Conservation (phyloP, 192 early-diverging fungal species). For the Rhizophagus clarus region DNA sequence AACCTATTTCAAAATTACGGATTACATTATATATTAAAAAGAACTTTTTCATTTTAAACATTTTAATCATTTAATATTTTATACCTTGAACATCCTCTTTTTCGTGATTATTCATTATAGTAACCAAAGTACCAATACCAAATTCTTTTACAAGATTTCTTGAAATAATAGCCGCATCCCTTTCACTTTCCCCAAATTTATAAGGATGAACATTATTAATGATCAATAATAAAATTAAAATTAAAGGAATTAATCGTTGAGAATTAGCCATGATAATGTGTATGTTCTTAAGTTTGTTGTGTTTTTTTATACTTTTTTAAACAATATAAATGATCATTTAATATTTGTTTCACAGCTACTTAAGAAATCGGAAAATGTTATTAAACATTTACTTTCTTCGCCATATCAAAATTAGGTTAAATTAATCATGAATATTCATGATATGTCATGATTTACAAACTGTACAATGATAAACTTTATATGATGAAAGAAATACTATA, state of each 20-base stretch:
- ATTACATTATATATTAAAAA: neutral
- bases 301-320: too few species aligned
- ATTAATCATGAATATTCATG: too few species aligned
- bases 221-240: neutral
- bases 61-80: neutral
- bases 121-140: slow-evolving; percentile 42
- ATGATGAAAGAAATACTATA: too few species aligned
- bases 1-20: slow-evolving; percentile 35
- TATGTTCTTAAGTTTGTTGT: neutral
- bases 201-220: neutral
- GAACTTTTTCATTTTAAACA: neutral
- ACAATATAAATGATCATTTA: too few species aligned
- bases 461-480: too few species aligned
- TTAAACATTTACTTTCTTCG: too few species aligned
- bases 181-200: neutral
- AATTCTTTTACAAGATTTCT: slow-evolving; percentile 39
- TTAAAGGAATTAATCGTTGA: neutral
- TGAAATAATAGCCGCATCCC: slow-evolving; percentile 39
- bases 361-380: too few species aligned
- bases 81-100: slow-evolving; percentile 38
- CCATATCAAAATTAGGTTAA: too few species aligned
- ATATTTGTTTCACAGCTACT: too few species aligned
- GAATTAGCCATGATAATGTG: neutral
- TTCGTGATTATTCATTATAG: slow-evolving; percentile 34
- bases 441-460: too few species aligned